Evolutionary conservation across 345 rosid genomes (phyloP).

Genomic region (Gynandropsis gynandra): DNA sequence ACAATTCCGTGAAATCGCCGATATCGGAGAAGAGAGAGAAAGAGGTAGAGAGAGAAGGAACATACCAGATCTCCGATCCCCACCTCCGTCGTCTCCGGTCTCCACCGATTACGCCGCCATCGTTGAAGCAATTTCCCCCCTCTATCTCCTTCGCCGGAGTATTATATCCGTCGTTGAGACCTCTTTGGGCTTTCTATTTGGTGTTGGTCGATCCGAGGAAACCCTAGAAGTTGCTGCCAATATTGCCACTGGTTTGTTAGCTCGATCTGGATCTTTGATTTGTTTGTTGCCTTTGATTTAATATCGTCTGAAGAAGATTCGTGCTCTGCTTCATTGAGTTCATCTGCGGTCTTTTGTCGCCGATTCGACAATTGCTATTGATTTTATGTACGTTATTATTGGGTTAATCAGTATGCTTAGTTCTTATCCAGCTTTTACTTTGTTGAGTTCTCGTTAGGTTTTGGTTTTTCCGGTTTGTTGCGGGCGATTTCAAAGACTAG

Average conservation of each 20-base stretch:
- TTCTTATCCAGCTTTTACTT: neutral
- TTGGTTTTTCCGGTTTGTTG: too few relatives aligned
- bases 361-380: neutral
- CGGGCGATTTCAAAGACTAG: too few relatives aligned
- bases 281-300: neutral
- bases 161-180: neutral
- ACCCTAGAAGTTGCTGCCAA: slow-evolving; percentile 7
- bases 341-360: neutral
- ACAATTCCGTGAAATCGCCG: slow-evolving; percentile 15
- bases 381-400: neutral
- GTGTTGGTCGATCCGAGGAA: slow-evolving; percentile 8
- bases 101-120: slow-evolving; percentile 13
- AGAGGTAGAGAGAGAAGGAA: too few relatives aligned
- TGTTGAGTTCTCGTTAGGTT: neutral
- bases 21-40: neutral
- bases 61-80: slow-evolving; percentile 22
- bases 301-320: neutral
- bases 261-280: slow-evolving; percentile 11
- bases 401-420: neutral
- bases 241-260: slow-evolving; percentile 22
- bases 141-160: slow-evolving; percentile 5
- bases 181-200: slow-evolving; percentile 7
- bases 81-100: slow-evolving; percentile 18
- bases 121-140: slow-evolving; percentile 4
- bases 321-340: slow-evolving; percentile 16